These are phyloP conservation scores for Sechiopsis laciniata DNA, from an alignment of 306 rosid genomes.

Conservation along the genomic window DNA sequence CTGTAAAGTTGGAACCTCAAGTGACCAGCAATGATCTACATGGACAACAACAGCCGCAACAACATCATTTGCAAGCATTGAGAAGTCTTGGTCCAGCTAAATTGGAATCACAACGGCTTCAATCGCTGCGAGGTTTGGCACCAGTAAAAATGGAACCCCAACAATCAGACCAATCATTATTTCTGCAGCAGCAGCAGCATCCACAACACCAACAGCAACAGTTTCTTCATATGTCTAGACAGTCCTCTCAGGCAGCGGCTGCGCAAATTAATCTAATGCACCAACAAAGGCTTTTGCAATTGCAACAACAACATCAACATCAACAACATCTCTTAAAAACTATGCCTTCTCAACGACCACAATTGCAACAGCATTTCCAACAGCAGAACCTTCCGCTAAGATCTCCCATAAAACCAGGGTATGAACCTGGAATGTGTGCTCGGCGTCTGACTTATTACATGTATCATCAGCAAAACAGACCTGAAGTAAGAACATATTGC, in stretches of 20 bases:
- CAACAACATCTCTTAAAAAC: slow-evolving; percentile 82
- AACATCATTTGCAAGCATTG: slow-evolving; percentile 44
- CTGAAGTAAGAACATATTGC: slow-evolving; percentile 52
- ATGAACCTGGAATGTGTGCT: slow-evolving; percentile 99
- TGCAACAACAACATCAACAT: slow-evolving; percentile 81
- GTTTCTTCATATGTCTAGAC: slow-evolving; percentile 80
- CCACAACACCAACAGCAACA: slow-evolving; percentile 67
- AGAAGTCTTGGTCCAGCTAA: slow-evolving; percentile 63
- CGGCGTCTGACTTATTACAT: slow-evolving; percentile 86
- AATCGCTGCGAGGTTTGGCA: slow-evolving; percentile 53
- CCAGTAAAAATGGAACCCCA: slow-evolving; percentile 78
- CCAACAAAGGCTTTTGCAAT: slow-evolving; percentile 68
- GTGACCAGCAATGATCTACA: slow-evolving; percentile 58
- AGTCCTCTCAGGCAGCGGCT: slow-evolving; percentile 77
- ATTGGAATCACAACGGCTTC: slow-evolving; percentile 75
- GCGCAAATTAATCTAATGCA: slow-evolving; percentile 80
- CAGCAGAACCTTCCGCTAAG: slow-evolving; percentile 71
- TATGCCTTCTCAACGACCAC: slow-evolving; percentile 84
- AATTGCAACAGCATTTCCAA: slow-evolving; percentile 72
- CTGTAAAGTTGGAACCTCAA: slow-evolving; percentile 82
- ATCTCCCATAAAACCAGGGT: slow-evolving; percentile 66
- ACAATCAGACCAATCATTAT: slow-evolving; percentile 73
- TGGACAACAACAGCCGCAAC: slow-evolving; percentile 50
- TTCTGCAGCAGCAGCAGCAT: slow-evolving; percentile 50
- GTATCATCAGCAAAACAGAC: slow-evolving; percentile 93